Base-by-base conservation (phyloP, 2,329 filamentous ascomycete genomes). In the Fusarium sp. region DNA sequence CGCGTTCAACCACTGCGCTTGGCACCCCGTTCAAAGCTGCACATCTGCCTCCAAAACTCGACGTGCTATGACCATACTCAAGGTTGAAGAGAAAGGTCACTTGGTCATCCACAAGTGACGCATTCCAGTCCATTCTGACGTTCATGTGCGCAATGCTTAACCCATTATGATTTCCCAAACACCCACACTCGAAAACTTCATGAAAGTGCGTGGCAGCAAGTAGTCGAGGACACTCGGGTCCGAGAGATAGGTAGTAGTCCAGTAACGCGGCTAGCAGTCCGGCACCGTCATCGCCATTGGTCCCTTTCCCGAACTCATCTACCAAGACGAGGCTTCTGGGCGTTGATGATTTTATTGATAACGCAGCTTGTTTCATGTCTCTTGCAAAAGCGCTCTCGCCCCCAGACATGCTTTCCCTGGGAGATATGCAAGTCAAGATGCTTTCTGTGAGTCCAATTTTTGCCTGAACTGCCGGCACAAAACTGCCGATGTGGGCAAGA, bases 401-500 rank as follows among this genome's bases (percentile, higher is more conserved):
- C 24, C 84, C 84, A 4, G 87, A 86, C 36, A 90, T 86, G 63
- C 88, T 91, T 75, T 92, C 90, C 68, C 91, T 86, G 1, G 95
- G 95, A 24, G 93, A 90, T 54, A 98, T 92, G 26, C 95, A 90
- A 3, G 95, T 97, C 54, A 98, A 83, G 50, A 99, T 97, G 78
- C 93, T 97, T 84, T 98, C 96, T 0, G 95, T 98, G 39, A 98
- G 82, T 1, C 96, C 95, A 70, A 99, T 91, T 2, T 83, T 88
- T 14, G 95, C 95, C 33, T 82, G 85, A 22, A 91, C 87, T 3
- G 95, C 95, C 3, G 96, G 95, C 3, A 99, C 93, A 79, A 93
- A 98, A 79, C 94, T 95, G 57, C 96, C 96, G 59, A 97, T 89
- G 78, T 99, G 96, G 1, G 96, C 94, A 81, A 99, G 88, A 79